Evolutionary conservation across 495 filamentous ascomycete genomes (phyloP).

Genomic region (Aspergillus indologenus): DNA sequence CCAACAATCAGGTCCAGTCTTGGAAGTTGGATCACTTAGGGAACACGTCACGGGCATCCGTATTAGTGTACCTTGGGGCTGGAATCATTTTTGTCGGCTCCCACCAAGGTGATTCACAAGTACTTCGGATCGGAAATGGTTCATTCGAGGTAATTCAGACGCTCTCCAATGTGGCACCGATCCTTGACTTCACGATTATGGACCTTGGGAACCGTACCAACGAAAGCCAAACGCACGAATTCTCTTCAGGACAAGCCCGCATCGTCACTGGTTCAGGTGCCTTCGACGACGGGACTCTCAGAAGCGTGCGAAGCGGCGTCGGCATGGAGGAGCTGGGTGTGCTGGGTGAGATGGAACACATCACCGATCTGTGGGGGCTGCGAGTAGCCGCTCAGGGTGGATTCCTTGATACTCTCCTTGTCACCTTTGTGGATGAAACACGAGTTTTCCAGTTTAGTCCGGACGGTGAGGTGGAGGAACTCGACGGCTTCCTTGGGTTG

Average conservation of each 20-base stretch:
- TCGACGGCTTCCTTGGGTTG: constrained; percentile 70
- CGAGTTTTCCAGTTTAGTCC: constrained; percentile 73
- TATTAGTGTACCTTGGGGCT: constrained; percentile 74
- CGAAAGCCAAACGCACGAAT: constrained; percentile 79
- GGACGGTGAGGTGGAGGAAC: constrained; percentile 80
- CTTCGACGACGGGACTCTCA: constrained; percentile 77
- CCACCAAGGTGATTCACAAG: constrained; percentile 87
- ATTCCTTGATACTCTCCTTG: constrained; percentile 66
- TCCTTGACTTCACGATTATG: constrained; percentile 92
- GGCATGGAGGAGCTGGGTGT: constrained; percentile 86
- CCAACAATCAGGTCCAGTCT: constrained; percentile 57
- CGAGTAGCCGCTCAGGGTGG: constrained; percentile 46
- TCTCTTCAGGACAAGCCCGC: constrained; percentile 89
- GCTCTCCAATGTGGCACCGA: constrained; percentile 80
- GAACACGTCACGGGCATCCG: constrained; percentile 66
- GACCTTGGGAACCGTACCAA: constrained; percentile 82
- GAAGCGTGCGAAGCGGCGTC: constrained; percentile 89
- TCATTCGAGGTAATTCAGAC: constrained; percentile 68
- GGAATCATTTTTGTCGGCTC: constrained; percentile 82
- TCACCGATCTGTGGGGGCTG: constrained; percentile 66
- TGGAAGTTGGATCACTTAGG: constrained; percentile 69
- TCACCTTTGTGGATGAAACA: constrained; percentile 81
- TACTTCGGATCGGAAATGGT: constrained; percentile 60
- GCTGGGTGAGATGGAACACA: constrained; percentile 73
- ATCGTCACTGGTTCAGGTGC: constrained; percentile 91